Base-by-base conservation (phyloP, 495 filamentous ascomycete species). In the Aspergillus asperescens region DNA sequence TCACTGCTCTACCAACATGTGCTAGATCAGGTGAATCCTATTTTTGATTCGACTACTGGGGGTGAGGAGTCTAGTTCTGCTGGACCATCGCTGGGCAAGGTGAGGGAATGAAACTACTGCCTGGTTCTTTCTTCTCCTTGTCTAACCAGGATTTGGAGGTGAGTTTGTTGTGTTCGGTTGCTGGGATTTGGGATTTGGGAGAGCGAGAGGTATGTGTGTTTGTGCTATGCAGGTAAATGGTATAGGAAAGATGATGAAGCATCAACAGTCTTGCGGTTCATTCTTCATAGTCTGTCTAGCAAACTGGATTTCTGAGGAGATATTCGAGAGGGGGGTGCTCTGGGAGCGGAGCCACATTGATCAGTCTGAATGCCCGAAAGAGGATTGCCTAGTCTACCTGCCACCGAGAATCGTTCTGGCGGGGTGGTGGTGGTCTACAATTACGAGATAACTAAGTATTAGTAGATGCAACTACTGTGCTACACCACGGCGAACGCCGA, bases 401-500 rank as follows among this genome's bases (percentile, higher is more conserved):
- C 22, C 39, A 44, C 24, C 24, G 12, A 18, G 12, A 5, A 7
- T 18, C 18, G n/a, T 23, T 2, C 3, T 8, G 1, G 13, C 35
- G 35, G 7, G 6, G 5, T 6, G 22, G 20, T n/a, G 22, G 25
- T 12, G 24, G 23, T 27, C 28, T 19, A 46, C 28, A 12, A 46
- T 44, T n/a, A 46, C 24, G 5, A 44, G n/a, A 16, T 19, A 29
- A 7, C 18, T 29, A 20, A 27, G 22, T 46, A 27, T 5, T 44
- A 15, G 5, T 4, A 8, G 41, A 44, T 41, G 24, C 16, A 12
- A 28, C 18, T 32, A 34, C 18, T 15, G 8, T 35, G 6, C 45
- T 65, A 76, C 29, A 76, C 59, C 31, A 70, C 62, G 1, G 72
- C 72, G 64, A 72, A 66, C 3, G 72, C 74, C 55, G 71, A 54